Base-by-base conservation (phyloP, 148 eudicot species). In the Salicornia ramosissima region DNA sequence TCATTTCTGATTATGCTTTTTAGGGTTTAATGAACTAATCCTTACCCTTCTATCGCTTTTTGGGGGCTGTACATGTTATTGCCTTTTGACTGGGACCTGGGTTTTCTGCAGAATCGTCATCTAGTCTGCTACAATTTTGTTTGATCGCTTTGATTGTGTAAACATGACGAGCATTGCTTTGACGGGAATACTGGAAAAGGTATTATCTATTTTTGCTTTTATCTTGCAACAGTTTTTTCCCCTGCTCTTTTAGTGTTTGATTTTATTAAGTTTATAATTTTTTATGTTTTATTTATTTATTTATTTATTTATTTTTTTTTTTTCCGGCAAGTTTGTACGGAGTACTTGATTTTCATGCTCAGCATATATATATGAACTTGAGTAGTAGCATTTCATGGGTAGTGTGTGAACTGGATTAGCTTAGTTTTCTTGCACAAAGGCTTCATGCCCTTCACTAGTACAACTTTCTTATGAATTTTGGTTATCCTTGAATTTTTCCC, bases 161-260 rank as follows among this genome's bases (percentile, higher is more conserved):
- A 70, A 78, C 69, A 90, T 94, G 98, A 86, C 97, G 43, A 88
- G 79, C 77, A 60, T 88, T 69, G 75, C 84, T 61, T 78, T 94
- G 71, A 81, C 89, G 33, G 84, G 85, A 54, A 94, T 94, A 75
- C 81, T 94, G 47, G 98, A 94, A 75, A 90, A 91, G 98, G 98
- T 88, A 84, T 81, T 51, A 62, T 43, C 10, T 57, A 9, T 24
- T 43, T 43, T 58, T 53, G 36, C 49, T 64, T 59, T 55, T n/a
- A 22, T 7, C 25, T 36, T 25, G 33, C 15, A 2, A 9, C 2
- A 24, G 42, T 30, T 34, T 40, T 55, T 74, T n/a, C n/a, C n/a
- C n/a, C n/a, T n/a, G n/a, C n/a, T n/a, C n/a, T n/a, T n/a, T n/a
- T n/a, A n/a, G n/a, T n/a, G n/a, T n/a, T n/a, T n/a, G n/a, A n/a